Evolutionary conservation across 805 yeast genomes (phyloP), one percentile per base, ranked within the genome.

Genomic region (Kluyveromyces aestuarii): DNA sequence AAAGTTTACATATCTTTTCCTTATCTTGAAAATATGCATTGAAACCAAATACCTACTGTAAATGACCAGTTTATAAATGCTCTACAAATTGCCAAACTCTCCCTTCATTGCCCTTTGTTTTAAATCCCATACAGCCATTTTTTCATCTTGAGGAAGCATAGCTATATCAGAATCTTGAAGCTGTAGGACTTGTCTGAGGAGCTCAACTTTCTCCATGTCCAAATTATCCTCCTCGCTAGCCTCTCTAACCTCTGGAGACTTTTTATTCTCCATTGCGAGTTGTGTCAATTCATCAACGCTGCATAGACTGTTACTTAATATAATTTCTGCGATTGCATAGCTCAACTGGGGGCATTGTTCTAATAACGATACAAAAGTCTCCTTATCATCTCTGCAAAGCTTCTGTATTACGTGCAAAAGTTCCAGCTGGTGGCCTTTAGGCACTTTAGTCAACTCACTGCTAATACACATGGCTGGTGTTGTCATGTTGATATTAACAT

Each of bases 291-390:
- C 69, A 38, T 66, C 70, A 7, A 64, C 64, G 35, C 59, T 56
- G 21, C 66, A 56, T 25, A 66, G 54, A 14, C 67, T 64, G 45
- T 62, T 62, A 14, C 65, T 67, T 52, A 82, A 60, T 52, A 87
- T 66, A 1, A 82, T 72, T 59, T 90, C 96, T 2, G 89, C 91
- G 27, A 87, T 70, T 0, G 96, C 93, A 63, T 81, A 88, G 1
- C 87, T 70, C 42, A 91, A 70, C 63, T 91, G 97, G 0, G 97
- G 97, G 50, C 81, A 80, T 53, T 78, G 78, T 27, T 73, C 73
- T 16, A 90, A 68, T 35, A 90, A 67, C 39, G 74, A 75, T 46
- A 71, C 75, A 71, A 85, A 80, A 50, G 80, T 67, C 6, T 72
- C 72, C 0, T 87, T 85, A 50, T 81, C 75, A 27, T 72, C 73